Conservation (phyloP, 352 stramenopile genomes). For the Phytopythium aichiense region DNA sequence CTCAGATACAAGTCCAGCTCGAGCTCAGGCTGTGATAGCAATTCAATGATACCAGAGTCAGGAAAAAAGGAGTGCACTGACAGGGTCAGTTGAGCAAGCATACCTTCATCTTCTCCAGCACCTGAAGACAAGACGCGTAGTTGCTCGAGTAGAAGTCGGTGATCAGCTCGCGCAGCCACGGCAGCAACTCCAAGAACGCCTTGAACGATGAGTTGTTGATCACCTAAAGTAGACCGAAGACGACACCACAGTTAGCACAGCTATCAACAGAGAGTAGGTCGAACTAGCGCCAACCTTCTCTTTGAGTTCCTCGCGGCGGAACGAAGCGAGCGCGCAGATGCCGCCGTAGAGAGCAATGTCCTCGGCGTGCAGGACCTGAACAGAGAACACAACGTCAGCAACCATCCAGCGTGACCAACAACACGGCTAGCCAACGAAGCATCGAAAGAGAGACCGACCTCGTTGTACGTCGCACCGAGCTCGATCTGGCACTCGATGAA, state of each 20-base stretch:
- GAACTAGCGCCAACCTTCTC: conserved; percentile 34
- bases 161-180: conserved; percentile 85
- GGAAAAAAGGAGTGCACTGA: neutral
- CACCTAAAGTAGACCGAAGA: conserved; percentile 25
- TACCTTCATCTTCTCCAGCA: conserved; percentile 75
- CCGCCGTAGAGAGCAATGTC: conserved; percentile 87
- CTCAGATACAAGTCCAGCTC: conserved; percentile 76
- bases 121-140: conserved; percentile 77
- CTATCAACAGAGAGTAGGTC: neutral
- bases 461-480: conserved; percentile 77
- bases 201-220: conserved; percentile 89
- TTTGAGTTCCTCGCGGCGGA: conserved; percentile 76
- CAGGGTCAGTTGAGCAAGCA: neutral
- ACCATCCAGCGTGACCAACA: too few relatives aligned
- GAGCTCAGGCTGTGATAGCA: conserved; percentile 48
- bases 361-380: conserved; percentile 61
- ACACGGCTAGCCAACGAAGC: neutral
- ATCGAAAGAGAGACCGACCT: conserved; percentile 29
- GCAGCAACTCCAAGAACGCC: conserved; percentile 82
- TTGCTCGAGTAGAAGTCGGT: conserved; percentile 87
- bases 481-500: conserved; percentile 82
- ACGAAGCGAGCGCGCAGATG: conserved; percentile 82
- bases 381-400: neutral
- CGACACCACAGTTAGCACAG: neutral
- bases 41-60: neutral